phyloP scores from a whole-genome alignment of 331 rosid genomes.

The Saraca asoca region DNA sequence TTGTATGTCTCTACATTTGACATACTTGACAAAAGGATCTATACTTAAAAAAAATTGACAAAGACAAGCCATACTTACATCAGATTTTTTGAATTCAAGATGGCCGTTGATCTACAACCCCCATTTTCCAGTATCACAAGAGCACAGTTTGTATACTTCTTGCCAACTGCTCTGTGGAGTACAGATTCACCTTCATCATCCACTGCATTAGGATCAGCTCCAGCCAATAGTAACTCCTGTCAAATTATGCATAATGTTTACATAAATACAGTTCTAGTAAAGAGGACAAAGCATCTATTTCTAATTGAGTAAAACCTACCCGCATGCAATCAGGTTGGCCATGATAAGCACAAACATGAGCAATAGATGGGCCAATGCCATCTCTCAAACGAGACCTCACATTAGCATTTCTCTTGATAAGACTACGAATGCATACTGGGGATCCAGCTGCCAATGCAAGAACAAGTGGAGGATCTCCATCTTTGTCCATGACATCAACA shows the following conservation, averaged over 20 bases:
- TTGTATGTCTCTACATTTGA: conserved; percentile 19
- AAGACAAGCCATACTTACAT: conserved; percentile 65
- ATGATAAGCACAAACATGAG: conserved; percentile 95
- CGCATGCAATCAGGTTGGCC: conserved; percentile 99
- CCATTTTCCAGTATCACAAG: conserved; percentile 91
- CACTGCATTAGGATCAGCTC: conserved; percentile 93
- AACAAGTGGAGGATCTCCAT: conserved; percentile 97
- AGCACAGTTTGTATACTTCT: conserved; percentile 94
- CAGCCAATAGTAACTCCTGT: conserved; percentile 90
- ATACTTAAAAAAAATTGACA: conserved; percentile 4
- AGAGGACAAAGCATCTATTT: conserved; percentile 24
- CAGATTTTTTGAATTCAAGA: conserved; percentile 70
- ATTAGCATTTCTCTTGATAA: conserved; percentile 79
- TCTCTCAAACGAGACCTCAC: conserved; percentile 85
- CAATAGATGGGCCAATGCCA: conserved; percentile 88
- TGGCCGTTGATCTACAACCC: conserved; percentile 87
- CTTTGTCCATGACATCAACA: conserved; percentile 92
- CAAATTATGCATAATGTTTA: conserved; percentile 29
- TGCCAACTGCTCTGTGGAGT: conserved; percentile 85
- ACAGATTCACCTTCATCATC: conserved; percentile 99
- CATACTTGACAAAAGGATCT: conserved; percentile 3
- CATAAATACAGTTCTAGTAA: conserved; percentile 26
- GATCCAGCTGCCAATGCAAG: conserved; percentile 98
- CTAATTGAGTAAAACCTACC: conserved; percentile 56
- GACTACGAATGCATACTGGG: conserved; percentile 80